A percentile compares a stretch with the other conserved stretches of the same genome.
These are phyloP conservation scores for Aspergillus fumigatus DNA, from an alignment of 2,329 filamentous ascomycete genomes.

Conservation along the genomic window DNA sequence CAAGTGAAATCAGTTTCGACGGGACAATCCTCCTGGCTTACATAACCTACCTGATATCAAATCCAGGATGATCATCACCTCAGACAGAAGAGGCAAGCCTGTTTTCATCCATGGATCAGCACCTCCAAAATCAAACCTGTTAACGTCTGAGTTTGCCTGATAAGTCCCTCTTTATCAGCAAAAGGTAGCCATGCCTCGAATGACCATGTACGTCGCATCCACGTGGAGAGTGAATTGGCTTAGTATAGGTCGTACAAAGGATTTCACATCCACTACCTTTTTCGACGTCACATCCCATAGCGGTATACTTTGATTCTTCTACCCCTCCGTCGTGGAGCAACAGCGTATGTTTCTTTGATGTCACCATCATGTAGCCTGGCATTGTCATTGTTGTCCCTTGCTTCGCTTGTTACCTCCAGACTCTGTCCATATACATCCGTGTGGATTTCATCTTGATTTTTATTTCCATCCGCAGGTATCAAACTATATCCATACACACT, in stretches of 20 bases:
- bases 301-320: not conserved
- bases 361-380: not conserved
- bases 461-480: not conserved
- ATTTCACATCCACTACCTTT: not conserved
- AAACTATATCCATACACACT: not conserved
- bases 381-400: not conserved
- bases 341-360: not conserved
- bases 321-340: not conserved
- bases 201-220: not conserved
- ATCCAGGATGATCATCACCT: not conserved
- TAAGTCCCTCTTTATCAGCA: not conserved
- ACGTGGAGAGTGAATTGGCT: not conserved
- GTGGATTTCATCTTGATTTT: not conserved
- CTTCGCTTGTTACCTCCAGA: not conserved
- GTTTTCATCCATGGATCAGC: not conserved
- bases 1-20: not conserved
- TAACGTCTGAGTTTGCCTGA: not conserved
- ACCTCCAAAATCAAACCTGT: not conserved
- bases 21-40: not conserved
- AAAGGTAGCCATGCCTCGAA: not conserved
- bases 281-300: not conserved
- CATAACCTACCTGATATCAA: not conserved
- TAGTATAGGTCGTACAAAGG: not conserved
- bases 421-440: not conserved
- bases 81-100: not conserved